Evolutionary conservation across 441 rosid species (phyloP), one percentile per base, ranked within the genome.

Genomic region (Populus hybrid): DNA sequence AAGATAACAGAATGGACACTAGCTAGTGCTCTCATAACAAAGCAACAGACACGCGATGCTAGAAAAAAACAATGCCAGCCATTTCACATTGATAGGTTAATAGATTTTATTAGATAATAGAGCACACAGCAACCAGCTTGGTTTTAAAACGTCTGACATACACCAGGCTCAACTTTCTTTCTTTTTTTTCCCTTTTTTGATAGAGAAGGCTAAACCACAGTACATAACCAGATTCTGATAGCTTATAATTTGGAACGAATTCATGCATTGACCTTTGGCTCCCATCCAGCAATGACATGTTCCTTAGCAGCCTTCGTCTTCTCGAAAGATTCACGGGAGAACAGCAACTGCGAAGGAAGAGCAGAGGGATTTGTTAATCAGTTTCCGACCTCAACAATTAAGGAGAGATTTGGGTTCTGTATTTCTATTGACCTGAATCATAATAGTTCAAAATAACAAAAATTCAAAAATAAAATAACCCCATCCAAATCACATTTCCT

Each of bases 251-350:
- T 81, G 24, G 72, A 29, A 71, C 73, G 29, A 28, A 12, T 84
- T 92, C 95, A 94, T 26, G 87, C 85, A 73, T 93, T 86, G 68
- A 93, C 93, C 88, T 94, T 90, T 3, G 88, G 84, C 38, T 56
- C 91, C 98, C 97, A 94, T 53, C 98, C 97, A 1, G 95, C 89
- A 56, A 94, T 75, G 76, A 93, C 90, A 63, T 88, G 45, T 82
- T 91, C 87, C 71, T 85, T 76, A 7, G 82, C 76, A 23, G 89
- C 84, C 64, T 81, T 89, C 7, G 98, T 94, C 82, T 92, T 91
- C 82, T 76, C 81, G 1, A 93, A 94, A 0, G 94, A 89, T 77
- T 92, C 95, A 10, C 84, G 81, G 50, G 89, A 64, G 83, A 89
- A 92, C 53, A 90, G 6, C 77, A 69, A 20, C 88, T 89, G 88